Percentiles rank a stretch among this genome's conserved stretches.
phyloP scores from a whole-genome alignment of 257 asterid genomes.

The Prunella vulgaris region DNA sequence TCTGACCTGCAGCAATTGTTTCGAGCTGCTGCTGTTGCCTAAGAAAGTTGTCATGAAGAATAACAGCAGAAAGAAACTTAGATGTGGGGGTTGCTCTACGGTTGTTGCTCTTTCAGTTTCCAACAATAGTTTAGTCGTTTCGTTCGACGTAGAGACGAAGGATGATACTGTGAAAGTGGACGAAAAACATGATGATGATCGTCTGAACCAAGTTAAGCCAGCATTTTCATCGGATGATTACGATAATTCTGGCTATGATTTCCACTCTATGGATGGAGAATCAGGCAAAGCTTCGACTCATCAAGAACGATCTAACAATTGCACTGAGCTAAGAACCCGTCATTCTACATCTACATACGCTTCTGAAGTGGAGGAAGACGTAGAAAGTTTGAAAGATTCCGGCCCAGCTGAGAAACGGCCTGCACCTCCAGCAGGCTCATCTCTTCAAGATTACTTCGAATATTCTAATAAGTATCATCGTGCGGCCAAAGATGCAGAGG shows the following conservation, averaged over 20 bases:
- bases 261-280: conserved; percentile 59
- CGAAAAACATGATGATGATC: conserved; percentile 20
- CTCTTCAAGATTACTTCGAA: conserved; percentile 68
- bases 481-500: conserved; percentile 26
- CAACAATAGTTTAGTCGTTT: conserved; percentile 35
- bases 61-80: conserved; percentile 40
- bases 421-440: conserved; percentile 50
- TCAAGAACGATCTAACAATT: conserved; percentile 28
- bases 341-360: conserved; percentile 39
- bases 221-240: conserved; percentile 59
- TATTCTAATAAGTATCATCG: conserved; percentile 48
- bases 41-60: conserved; percentile 34
- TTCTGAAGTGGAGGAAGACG: conserved; percentile 46
- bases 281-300: conserved; percentile 21
- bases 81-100: conserved; percentile 73
- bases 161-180: conserved; percentile 25
- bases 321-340: conserved; percentile 31
- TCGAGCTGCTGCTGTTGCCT: conserved; percentile 61
- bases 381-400: conserved; percentile 20
- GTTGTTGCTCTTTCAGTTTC: conserved; percentile 40
- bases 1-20: conserved; percentile 64
- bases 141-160: conserved; percentile 33
- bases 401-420: conserved; percentile 32
- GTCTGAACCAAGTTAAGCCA: conserved; percentile 30
- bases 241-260: conserved; percentile 52